phyloP scores from a whole-genome alignment of 148 eudicot genomes.

The Cornus kousa region DNA sequence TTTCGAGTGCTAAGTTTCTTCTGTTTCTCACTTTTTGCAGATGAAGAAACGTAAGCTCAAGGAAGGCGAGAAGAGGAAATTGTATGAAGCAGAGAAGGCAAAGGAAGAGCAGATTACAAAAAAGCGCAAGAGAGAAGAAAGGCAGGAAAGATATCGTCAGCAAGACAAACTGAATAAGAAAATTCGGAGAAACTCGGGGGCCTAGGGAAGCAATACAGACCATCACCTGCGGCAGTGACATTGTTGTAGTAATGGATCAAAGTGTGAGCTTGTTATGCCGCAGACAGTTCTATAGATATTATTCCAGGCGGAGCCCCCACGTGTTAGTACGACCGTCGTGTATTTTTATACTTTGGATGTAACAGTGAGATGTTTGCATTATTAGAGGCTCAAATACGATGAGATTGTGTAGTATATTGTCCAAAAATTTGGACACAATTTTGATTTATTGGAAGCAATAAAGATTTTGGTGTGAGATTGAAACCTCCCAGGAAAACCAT shows the following conservation, averaged over 20 bases:
- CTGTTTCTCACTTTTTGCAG: conserved; percentile 31
- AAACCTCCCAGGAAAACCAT: too few relatives aligned
- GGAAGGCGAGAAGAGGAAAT: conserved; percentile 60
- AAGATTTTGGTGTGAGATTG: too few relatives aligned
- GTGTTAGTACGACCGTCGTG: too few relatives aligned
- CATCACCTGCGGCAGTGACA: too few relatives aligned
- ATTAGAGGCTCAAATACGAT: background rate
- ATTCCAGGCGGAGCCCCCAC: too few relatives aligned
- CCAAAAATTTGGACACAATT: background rate
- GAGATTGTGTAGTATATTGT: background rate
- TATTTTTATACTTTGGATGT: background rate
- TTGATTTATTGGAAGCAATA: too few relatives aligned
- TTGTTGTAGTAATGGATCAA: too few relatives aligned
- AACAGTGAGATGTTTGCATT: background rate
- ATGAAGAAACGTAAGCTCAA: conserved; percentile 58
- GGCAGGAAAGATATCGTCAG: conserved; percentile 64
- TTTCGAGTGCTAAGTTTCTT: background rate
- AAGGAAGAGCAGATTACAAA: conserved; percentile 62
- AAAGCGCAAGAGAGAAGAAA: conserved; percentile 78
- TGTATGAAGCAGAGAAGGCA: conserved; percentile 42
- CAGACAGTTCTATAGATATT: too few relatives aligned
- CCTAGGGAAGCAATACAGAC: background rate
- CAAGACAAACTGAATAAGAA: conserved; percentile 72
- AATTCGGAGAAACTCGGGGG: conserved; percentile 37
- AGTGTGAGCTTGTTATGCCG: too few relatives aligned